Evolutionary conservation across 352 stramenopile species (phyloP), one percentile per base, ranked within the genome.

Genomic region (Pythium guiyangense): DNA sequence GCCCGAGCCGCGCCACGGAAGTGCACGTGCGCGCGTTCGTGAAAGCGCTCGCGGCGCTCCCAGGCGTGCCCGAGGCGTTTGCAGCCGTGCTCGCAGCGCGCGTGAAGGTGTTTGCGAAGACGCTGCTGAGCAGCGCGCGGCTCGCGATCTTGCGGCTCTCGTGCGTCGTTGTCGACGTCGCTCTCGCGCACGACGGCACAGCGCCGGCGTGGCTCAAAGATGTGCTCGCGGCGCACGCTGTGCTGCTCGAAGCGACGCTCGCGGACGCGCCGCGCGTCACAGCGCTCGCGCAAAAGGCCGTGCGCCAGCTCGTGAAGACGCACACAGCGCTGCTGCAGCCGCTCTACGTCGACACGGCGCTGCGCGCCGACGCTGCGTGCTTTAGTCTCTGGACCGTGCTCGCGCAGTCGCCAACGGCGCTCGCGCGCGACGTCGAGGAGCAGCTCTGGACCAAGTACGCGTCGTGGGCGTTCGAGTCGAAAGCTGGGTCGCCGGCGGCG

Each of bases 401-500:
- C n/a, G 69, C 69, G 35, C 48, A 56, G 10, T 49, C 70, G 9
- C 35, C 35, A 10, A 37, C 31, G 3, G 34, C 65, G 25, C 59
- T 90, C 12, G 57, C 64, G 0, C 54, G 50, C 18, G 63, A 68
- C 9, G 64, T 60, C 3, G 59, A 77, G 50, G 73, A 88, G 49
- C 59, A 71, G 48, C 48, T 90, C 34, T 90, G 74, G 66, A 57
- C 57, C 5, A 71, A 60, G 27, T 92, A 89, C 71, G 66, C 69
- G 22, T 81, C 73, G 55, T 92, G 82, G 84, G 79, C 86, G 0
- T 91, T 92, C 42, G 84, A 92, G 46, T 73, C 79, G 67, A 94
- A 92, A 68, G 70, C 67, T 18, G 75, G 80, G 29, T 57, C 67
- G 18, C 63, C 70, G 17, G 63, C 18, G 58, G 60, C 34, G 51